phyloP scores from a whole-genome alignment of 1,139 yeast species.

The Hansenula anomala region DNA sequence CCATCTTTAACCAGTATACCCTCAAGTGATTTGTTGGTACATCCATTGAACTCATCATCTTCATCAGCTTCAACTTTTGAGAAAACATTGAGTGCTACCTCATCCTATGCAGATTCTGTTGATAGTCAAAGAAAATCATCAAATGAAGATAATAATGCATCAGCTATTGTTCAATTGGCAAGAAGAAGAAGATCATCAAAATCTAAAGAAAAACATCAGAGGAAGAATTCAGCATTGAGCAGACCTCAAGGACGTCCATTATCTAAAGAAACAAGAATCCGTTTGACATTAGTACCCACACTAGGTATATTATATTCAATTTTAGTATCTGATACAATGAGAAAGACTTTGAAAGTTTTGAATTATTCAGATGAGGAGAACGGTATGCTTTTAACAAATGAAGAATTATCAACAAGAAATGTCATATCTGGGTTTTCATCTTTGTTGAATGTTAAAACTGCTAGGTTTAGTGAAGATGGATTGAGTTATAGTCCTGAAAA shows the following conservation, averaged over 20 bases:
- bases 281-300: constrained; percentile 42
- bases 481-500: constrained; percentile 15
- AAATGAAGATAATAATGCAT: constrained; percentile 1
- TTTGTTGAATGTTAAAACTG: constrained; percentile 18
- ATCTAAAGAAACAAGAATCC: constrained; percentile 47
- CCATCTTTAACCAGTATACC: too few species aligned
- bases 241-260: constrained; percentile 48
- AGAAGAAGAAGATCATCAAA: constrained; percentile 16
- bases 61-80: too few species aligned
- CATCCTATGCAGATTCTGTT: too few species aligned
- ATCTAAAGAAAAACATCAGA: constrained; percentile 11
- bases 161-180: constrained; percentile 15
- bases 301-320: constrained; percentile 39
- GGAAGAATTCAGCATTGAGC: constrained; percentile 10
- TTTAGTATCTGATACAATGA: constrained; percentile 34
- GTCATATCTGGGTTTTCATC: constrained; percentile 18
- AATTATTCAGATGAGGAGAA: constrained; percentile 13
- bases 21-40: too few species aligned
- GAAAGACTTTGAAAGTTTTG: constrained; percentile 21
- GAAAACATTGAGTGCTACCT: too few species aligned
- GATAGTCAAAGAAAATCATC: neutral
- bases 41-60: too few species aligned
- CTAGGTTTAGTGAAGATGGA: constrained; percentile 14
- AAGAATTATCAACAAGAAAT: constrained; percentile 17
- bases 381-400: constrained; percentile 13